Evolutionary conservation across 768 basidiomycete species (phyloP).

Genomic region (Butyriboletus loyo): DNA sequence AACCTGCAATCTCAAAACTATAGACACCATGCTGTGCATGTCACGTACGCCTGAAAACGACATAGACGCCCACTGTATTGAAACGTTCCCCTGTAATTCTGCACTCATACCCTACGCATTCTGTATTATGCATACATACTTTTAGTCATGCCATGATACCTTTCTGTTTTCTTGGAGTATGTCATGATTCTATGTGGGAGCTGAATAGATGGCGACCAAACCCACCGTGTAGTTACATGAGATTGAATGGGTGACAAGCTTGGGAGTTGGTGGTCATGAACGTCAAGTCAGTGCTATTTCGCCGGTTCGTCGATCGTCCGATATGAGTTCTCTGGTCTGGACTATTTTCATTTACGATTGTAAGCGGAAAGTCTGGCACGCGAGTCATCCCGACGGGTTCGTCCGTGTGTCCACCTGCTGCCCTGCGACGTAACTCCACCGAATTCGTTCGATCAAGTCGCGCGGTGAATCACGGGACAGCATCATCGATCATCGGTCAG

Average conservation of each 20-base stretch:
- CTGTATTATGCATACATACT: conserved; percentile 19
- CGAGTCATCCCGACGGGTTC: neutral
- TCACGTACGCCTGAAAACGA: conserved; percentile 12
- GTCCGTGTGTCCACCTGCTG: neutral
- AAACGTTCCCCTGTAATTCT: conserved; percentile 15
- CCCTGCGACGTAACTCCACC: conserved; percentile 1
- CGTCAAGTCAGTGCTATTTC: neutral
- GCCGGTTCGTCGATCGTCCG: neutral
- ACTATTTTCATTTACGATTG: too few species aligned
- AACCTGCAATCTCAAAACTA: conserved; percentile 51
- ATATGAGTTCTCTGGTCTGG: too few species aligned
- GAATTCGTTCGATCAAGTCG: too few species aligned
- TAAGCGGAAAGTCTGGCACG: neutral
- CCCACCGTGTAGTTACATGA: neutral
- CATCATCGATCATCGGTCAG: neutral
- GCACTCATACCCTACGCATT: conserved; percentile 19
- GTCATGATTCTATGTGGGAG: neutral
- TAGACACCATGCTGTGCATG: conserved; percentile 23
- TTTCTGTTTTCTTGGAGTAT: conserved; percentile 6
- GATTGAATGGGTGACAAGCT: neutral
- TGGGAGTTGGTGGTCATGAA: neutral
- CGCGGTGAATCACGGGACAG: neutral
- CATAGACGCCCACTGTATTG: conserved; percentile 24
- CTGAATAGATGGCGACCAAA: too few species aligned
- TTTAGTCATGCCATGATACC: conserved; percentile 1